Conservation (phyloP, 1,139 yeast species). For the Pichia sp. region DNA sequence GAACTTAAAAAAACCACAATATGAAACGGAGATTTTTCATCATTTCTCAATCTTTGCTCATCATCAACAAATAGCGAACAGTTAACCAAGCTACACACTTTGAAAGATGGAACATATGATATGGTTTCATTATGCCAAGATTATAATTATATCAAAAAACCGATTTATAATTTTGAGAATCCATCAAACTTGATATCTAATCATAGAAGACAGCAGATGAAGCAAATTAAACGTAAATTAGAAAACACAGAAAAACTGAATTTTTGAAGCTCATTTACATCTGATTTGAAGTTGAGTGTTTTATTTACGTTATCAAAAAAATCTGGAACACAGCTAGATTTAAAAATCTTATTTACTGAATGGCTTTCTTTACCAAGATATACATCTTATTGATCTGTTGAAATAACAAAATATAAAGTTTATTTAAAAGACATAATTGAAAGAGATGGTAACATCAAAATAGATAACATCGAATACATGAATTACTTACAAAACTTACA, state of each 20-base stretch:
- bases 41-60: constrained; percentile 10
- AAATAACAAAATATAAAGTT: constrained; percentile 19
- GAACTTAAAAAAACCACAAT: constrained; percentile 29
- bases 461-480: constrained; percentile 30
- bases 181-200: not conserved
- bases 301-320: constrained; percentile 56
- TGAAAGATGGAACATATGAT: constrained; percentile 17
- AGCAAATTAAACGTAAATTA: constrained; percentile 18
- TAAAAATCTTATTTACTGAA: constrained; percentile 41
- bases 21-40: constrained; percentile 8
- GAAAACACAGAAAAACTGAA: constrained; percentile 1
- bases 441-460: constrained; percentile 12
- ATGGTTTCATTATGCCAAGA: constrained; percentile 18
- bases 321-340: constrained; percentile 61
- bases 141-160: constrained; percentile 4
- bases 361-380: constrained; percentile 44
- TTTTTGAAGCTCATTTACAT: constrained; percentile 40
- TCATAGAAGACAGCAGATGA: not conserved
- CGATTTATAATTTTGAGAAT: constrained; percentile 5
- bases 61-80: too few relatives aligned
- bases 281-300: constrained; percentile 41
- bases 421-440: constrained; percentile 14
- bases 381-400: constrained; percentile 16
- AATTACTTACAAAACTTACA: constrained; percentile 40
- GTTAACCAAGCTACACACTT: too few relatives aligned